These are phyloP conservation scores for Mortierella sp. DNA, from an alignment of 371 early-diverging fungal species.

Conservation along the genomic window DNA sequence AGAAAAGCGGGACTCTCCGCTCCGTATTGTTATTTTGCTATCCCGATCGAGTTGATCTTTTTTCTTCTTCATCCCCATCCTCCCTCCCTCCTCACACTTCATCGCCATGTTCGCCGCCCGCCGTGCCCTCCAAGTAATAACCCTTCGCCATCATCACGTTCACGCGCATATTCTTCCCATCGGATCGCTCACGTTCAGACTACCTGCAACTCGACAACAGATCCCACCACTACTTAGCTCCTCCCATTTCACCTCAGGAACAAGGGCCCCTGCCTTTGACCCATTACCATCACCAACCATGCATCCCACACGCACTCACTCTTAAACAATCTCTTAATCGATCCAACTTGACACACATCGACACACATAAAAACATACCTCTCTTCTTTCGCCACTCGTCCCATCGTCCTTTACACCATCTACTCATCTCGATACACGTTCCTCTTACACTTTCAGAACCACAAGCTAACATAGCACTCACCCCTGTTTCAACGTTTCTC, in stretches of 20 bases:
- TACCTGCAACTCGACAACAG: not conserved
- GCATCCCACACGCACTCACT: not conserved
- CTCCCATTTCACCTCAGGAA: not conserved
- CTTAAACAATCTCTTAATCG: not conserved
- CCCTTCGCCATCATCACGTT: not conserved
- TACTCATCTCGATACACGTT: not conserved
- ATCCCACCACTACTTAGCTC: not conserved
- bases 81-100: constrained; percentile 17
- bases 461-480: not conserved
- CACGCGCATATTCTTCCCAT: not conserved
- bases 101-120: constrained; percentile 50
- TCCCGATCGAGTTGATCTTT: constrained; percentile 18
- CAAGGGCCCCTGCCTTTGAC: not conserved
- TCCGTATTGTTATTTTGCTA: constrained; percentile 12
- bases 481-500: not conserved
- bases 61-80: constrained; percentile 38
- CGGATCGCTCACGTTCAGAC: constrained; percentile 1
- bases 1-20: constrained; percentile 8
- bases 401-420: not conserved
- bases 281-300: not conserved
- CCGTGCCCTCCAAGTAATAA: constrained; percentile 52
- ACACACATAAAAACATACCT: not conserved
- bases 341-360: not conserved
- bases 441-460: not conserved
- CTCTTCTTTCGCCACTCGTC: not conserved